Evolutionary conservation across 306 rosid species (phyloP), one percentile per base, ranked within the genome.

Genomic region (Medicago ruthenica): DNA sequence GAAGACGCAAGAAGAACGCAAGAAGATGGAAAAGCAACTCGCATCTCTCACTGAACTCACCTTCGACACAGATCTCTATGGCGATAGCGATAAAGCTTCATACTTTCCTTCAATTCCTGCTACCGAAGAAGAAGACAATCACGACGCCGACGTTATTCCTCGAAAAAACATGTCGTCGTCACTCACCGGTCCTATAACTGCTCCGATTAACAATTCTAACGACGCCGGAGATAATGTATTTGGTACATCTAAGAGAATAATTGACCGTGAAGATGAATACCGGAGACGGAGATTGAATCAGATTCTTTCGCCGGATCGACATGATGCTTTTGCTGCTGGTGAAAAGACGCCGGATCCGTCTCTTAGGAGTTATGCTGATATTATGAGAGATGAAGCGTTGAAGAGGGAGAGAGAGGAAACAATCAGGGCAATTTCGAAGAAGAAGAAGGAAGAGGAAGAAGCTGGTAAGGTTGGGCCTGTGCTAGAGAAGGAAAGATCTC

Each of bases 1-100:
- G 18, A 94, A 86, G 77, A 88, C 96, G 15, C 97, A 93, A 82
- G 97, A 93, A 40, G 98, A 93, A 50, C 79, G 80, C 0, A 80
- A 60, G 80, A 90, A 62, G 83, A 40, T 86, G 85, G 84, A 75
- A 45, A 80, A 80, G 47, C 67, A 80, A 50, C 84, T 80, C 40
- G 80, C 80, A 0, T 80, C 84, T n/a, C 80, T 80, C 14, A 74
- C 75, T 12, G 74, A 75, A 41, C 39, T 80, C 41, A 80, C 80
- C n/a, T 80, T 75, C 76, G 84, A 80, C n/a, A 80, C 76, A 15
- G 84, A 80, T 75, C 84, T 80, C 67, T 80, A 80, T 22, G 84
- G 84, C 6, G 84, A 60, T 1, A 59, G 51, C 51, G 80, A 80
- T 47, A 80, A 41, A 37, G 72, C n/a, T 7, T 75, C 80, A 0